phyloP scores from a whole-genome alignment of 1,284 basidiomycete species.

The Irpex sp. region DNA sequence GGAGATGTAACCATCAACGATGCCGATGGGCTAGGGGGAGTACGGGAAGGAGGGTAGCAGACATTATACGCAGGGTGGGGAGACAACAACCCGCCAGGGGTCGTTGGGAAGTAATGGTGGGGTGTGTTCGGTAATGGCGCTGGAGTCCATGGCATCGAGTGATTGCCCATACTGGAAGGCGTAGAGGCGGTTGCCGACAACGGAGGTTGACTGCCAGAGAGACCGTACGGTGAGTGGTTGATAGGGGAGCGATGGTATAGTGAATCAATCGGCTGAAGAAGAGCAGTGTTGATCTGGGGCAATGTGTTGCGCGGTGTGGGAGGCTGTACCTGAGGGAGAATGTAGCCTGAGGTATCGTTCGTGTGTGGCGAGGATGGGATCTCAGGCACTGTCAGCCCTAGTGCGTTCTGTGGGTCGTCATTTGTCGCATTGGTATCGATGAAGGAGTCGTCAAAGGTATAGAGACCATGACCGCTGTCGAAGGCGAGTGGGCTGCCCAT shows the following conservation, averaged over 20 bases:
- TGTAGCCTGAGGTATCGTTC: not conserved
- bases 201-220: not conserved
- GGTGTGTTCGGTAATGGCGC: not conserved
- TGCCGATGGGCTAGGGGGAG: not conserved
- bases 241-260: not conserved
- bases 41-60: not conserved
- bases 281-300: conserved; percentile 7
- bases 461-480: not conserved
- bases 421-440: not conserved
- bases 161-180: conserved; percentile 3
- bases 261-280: not conserved
- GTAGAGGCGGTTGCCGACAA: conserved; percentile 3
- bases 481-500: not conserved
- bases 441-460: not conserved
- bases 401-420: conserved; percentile 1
- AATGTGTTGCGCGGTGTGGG: not conserved
- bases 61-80: not conserved
- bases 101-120: not conserved
- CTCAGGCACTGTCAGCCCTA: conserved; percentile 3
- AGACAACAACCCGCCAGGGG: not conserved
- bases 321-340: not conserved
- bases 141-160: conserved; percentile 2
- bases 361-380: not conserved
- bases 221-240: not conserved
- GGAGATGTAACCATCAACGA: conserved; percentile 3